Evolutionary conservation across 305 asterid genomes (phyloP), one percentile per base, ranked within the genome.

Genomic region (Andrographis paniculata): DNA sequence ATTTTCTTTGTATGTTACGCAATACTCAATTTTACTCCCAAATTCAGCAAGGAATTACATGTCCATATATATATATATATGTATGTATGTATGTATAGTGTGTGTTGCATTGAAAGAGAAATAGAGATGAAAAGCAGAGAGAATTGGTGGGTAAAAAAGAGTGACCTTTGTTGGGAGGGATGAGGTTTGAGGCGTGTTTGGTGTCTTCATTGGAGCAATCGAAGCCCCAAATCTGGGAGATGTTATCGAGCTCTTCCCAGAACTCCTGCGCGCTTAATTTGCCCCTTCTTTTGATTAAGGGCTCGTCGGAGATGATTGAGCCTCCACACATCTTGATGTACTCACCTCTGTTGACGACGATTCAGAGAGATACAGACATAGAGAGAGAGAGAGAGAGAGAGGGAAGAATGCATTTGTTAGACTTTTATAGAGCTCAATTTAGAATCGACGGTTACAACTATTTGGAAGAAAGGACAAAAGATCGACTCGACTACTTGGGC

Each of bases 281-380:
- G 14, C 77, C 73, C 42, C 43, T 65, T 52, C 53, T 69, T 8
- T 65, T 56, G 51, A 54, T 33, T 60, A 74, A 50, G 11, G 81
- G 81, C 30, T 70, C 73, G 20, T 68, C 93, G 35, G 86, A 71
- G 51, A 86, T 86, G 18, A 77, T 68, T 35, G 88, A 79, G 48
- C 96, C 96, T 27, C 96, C 96, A 60, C 96, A 82, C 94, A 86
- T 86, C 12, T 62, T 65, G 16, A n/a, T n/a, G n/a, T n/a, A n/a
- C n/a, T n/a, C n/a, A n/a, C n/a, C n/a, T n/a, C n/a, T n/a, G n/a
- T n/a, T n/a, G n/a, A n/a, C n/a, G 3, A 40, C 1, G 36, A 45
- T 42, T 42, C 5, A 31, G 62, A 62, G 61, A 58, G 67, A 64
- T 11, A 49, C 17, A 49, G 48, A 40, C 48, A 14, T 48, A 30